Evolutionary conservation across 2,329 filamentous ascomycete species (phyloP), one percentile per base, ranked within the genome.

Genomic region (Fusarium albosuccineum): DNA sequence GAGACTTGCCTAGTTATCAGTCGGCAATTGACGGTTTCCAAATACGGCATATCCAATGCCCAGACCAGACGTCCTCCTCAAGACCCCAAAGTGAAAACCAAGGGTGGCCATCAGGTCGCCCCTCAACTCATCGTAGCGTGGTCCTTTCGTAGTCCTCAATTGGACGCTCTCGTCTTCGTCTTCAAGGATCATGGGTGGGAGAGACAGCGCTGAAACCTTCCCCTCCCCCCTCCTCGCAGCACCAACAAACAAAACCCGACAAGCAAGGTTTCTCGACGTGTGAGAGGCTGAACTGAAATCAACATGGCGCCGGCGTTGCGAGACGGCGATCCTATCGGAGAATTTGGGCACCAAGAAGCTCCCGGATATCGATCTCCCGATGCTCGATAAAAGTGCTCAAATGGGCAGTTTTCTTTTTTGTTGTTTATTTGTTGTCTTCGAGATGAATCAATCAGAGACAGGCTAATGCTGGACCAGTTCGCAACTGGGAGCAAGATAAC

Each of bases 331-430:
- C 66, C 62, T 70, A 70, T 73, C 70, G 66, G 70, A 64, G 60
- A 68, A 59, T 68, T 68, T 58, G 44, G 41, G 30, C 17, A 36
- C 27, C 40, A 10, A 54, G 42, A 51, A 39, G 34, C 50, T 34
- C 49, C 60, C 66, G 63, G 68, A 63, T 68, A 67, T 62, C 54
- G 45, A 71, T 58, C 51, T 63, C 70, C 67, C 64, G 42, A 49
- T 48, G 52, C n/a, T 36, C 52, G 64, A 57, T 67, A 54, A 33
- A 48, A 41, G 42, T 49, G 44, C 53, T 50, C 49, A 57, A 22
- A 22, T 22, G 22, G 22, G 22, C 33, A 26, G 40, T 55, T 66
- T 66, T 57, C 67, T 68, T 68, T 40, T 68, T 67, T 67, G 55
- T 64, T 66, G 66, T 68, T 68, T 68, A 40, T 67, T 68, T 68